Conservation (phyloP, 495 filamentous ascomycete species). For the Bathelium albidoporum region DNA sequence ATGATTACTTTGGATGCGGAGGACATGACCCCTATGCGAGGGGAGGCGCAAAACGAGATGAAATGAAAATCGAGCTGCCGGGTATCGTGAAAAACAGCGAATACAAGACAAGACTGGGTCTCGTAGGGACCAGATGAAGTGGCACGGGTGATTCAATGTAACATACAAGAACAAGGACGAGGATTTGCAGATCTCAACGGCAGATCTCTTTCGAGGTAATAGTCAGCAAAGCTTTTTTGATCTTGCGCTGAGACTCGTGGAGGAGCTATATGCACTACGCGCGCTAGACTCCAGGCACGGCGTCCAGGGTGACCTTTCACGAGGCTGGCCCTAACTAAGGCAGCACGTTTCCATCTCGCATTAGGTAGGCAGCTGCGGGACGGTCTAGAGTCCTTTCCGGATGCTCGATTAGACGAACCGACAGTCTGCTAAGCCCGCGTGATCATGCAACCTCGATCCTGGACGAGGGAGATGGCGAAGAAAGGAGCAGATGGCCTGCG, state of each 20-base stretch:
- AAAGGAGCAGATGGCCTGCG: not conserved
- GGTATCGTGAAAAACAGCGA: not conserved
- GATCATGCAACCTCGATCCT: not conserved
- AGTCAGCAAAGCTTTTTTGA: not conserved
- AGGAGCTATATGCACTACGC: not conserved
- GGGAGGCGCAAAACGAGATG: not conserved
- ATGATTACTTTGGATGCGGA: conserved; percentile 35
- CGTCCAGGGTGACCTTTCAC: not conserved
- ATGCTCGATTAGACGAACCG: not conserved
- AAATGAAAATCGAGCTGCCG: not conserved
- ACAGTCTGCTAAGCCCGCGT: not conserved
- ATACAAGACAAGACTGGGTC: not conserved
- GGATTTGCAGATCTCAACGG: not conserved
- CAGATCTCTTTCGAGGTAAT: not conserved
- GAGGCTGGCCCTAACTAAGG: not conserved
- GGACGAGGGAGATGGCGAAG: not conserved
- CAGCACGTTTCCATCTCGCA: not conserved
- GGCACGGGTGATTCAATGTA: not conserved
- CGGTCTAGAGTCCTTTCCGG: not conserved
- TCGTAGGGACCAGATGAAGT: not conserved
- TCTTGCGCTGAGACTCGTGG: not conserved
- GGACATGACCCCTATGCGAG: not conserved
- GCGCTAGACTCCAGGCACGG: not conserved
- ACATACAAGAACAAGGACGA: not conserved
- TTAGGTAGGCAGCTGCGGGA: not conserved